Conservation (phyloP, 23 red algal genomes). For the Pyropia haitanensis region DNA sequence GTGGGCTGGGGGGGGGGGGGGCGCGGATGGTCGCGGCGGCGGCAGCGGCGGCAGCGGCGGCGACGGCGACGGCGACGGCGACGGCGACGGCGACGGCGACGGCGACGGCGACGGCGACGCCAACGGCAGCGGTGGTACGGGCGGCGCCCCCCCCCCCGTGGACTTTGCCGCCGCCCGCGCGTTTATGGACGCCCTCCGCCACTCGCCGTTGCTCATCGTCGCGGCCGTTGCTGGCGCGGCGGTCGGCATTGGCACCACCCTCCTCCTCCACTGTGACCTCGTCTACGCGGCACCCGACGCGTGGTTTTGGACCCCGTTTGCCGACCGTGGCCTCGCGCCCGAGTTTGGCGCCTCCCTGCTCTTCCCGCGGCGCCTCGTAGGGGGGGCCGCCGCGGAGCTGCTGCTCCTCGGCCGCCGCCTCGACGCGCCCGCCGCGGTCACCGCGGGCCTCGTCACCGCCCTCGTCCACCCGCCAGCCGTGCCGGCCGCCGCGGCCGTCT, state of each 20-base stretch:
- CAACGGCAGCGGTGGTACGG: too few relatives aligned
- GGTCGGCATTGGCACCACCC: constrained; percentile 54
- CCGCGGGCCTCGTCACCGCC: neutral
- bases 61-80: too few relatives aligned
- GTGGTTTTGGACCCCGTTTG: constrained; percentile 50
- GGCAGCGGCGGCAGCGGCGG: too few relatives aligned
- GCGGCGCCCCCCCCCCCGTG: neutral
- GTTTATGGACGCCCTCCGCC: constrained; percentile 52
- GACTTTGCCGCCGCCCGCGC: constrained; percentile 10
- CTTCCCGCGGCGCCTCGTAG: neutral
- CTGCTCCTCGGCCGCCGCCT: constrained; percentile 1
- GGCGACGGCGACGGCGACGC: too few relatives aligned
- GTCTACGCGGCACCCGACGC: constrained; percentile 19
- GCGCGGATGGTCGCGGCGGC: too few relatives aligned
- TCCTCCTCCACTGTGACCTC: constrained; percentile 52
- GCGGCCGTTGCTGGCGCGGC: constrained; percentile 43
- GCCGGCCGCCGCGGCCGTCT: too few relatives aligned
- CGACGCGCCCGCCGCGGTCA: neutral
- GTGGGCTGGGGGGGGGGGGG: too few relatives aligned
- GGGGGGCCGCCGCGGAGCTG: neutral
- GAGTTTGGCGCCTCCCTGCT: constrained; percentile 35
- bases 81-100: too few relatives aligned
- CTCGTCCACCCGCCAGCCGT: neutral
- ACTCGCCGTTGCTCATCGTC: constrained; percentile 26
- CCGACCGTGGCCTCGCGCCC: constrained; percentile 8